Percentiles rank a stretch among this genome's conserved stretches.
Conservation (phyloP, 148 eudicot species). For the Rhododendron williamsianum region DNA sequence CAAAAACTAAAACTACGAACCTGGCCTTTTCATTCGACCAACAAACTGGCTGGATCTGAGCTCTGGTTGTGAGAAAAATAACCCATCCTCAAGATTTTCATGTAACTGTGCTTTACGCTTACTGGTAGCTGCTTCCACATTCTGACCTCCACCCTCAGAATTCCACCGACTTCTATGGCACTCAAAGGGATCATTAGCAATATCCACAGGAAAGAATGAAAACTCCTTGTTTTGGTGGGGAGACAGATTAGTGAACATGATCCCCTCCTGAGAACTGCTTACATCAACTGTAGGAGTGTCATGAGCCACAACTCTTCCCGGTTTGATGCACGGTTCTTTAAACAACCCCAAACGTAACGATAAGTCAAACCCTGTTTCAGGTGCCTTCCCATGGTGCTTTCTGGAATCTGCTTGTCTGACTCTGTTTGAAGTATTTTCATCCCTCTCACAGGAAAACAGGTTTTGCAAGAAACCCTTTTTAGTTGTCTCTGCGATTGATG, state of each 20-base stretch:
- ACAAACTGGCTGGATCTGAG: slow-evolving; percentile 32
- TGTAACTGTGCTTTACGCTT: slow-evolving; percentile 53
- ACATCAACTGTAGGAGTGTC: slow-evolving; percentile 28
- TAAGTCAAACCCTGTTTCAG: slow-evolving; percentile 55
- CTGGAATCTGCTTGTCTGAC: slow-evolving; percentile 17
- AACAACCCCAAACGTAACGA: slow-evolving; percentile 71
- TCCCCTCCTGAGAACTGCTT: slow-evolving; percentile 28
- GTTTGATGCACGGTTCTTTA: slow-evolving; percentile 26
- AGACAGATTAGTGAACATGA: slow-evolving; percentile 13
- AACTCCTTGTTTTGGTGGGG: slow-evolving; percentile 32
- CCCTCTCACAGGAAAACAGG: slow-evolving; percentile 26
- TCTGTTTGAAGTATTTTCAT: slow-evolving; percentile 15
- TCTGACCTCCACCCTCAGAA: slow-evolving; percentile 36
- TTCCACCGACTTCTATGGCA: slow-evolving; percentile 22
- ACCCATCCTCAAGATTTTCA: slow-evolving; percentile 33
- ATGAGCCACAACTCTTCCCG: slow-evolving; percentile 18
- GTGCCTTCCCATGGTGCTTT: slow-evolving; percentile 24
- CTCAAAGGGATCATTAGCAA: slow-evolving; percentile 30
- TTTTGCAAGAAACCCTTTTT: slow-evolving; percentile 28
- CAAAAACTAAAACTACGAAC: slow-evolving; percentile 41
- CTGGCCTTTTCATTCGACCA: slow-evolving; percentile 53
- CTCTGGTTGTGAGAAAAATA: slow-evolving; percentile 33
- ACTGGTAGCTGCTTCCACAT: slow-evolving; percentile 27
- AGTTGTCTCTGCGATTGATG: slow-evolving; percentile 39
- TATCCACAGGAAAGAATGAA: slow-evolving; percentile 48